Base-by-base conservation (phyloP, 305 asterid species). In the Fraxinus dipetala region DNA sequence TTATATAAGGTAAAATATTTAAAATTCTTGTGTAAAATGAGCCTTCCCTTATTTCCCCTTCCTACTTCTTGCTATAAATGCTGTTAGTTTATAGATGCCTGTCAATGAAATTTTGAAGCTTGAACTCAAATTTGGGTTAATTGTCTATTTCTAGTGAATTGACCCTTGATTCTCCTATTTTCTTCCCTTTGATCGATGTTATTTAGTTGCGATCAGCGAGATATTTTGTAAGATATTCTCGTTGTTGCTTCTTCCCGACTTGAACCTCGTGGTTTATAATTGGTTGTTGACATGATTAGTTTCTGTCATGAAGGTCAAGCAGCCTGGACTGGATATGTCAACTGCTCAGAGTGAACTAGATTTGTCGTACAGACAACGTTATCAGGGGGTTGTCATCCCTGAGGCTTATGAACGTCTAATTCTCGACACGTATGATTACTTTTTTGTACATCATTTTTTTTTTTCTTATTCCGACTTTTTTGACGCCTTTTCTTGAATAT, bases 371-470 rank as follows among this genome's bases (percentile, higher is more conserved):
- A 77, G 83, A 80, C 97, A 93, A 79, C 95, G 98, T 6, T 94
- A 94, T 84, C 94, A 92, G 80, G 93, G 89, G 2, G 89, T 88
- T 30, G 89, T 84, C 80, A 94, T 94, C 84, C 98, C 98, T 0
- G 98, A 94, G 87, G 98, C 98, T 51, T 94, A 94, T 75, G 98
- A 94, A 79, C 97, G 98, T 28, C 92, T 94, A 38, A 93, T 94
- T 79, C 98, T 94, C n/a, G 98, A 94, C 90, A 92, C 97, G 98
- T 94, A 94, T 51, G 81, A 10, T 73, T 81, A 59, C 72, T 16
- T 22, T 16, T 56, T 4, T 56, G 59, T 13, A 9, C 7, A 51
- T 48, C 65, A 5, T 51, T 20, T 63, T 63, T 22, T 22, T 61
- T 10, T 63, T 26, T 1, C 30, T 59, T 63, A 22, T 7, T 7